Percentiles rank a stretch among this genome's conserved stretches.
phyloP scores from a whole-genome alignment of 306 rosid species.

The Castanopsis chinensis region DNA sequence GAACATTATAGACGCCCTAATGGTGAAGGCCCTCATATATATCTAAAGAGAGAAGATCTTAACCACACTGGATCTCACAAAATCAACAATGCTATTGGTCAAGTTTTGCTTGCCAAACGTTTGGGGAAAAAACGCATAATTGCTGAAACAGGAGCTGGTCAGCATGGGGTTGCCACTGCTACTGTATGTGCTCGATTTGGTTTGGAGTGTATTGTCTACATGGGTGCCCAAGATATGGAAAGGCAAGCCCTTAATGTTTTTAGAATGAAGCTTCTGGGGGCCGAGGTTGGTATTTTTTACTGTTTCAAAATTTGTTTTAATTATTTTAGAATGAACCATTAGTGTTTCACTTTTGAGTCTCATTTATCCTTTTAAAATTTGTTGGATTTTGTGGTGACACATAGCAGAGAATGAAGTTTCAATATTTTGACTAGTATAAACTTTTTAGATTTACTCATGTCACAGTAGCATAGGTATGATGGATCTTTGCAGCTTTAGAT shows the following conservation, averaged over 20 bases:
- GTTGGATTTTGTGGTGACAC: too few species aligned
- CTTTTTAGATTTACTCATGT: too few species aligned
- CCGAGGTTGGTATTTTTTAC: slow-evolving; percentile 60
- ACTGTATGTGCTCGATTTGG: slow-evolving; percentile 97
- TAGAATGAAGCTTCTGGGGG: slow-evolving; percentile 96
- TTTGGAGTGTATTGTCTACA: slow-evolving; percentile 77
- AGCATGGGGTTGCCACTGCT: slow-evolving; percentile 98
- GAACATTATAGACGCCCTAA: slow-evolving; percentile 73
- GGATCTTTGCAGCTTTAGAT: too few species aligned
- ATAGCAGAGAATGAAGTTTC: too few species aligned
- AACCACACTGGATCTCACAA: slow-evolving; percentile 99
- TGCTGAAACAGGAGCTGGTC: slow-evolving; percentile 99
- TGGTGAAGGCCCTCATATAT: slow-evolving; percentile 86
- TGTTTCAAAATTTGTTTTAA: slow-evolving; percentile 5
- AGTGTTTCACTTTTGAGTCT: background rate
- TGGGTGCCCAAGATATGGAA: slow-evolving; percentile 99
- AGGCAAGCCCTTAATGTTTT: slow-evolving; percentile 94
- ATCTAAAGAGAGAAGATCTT: slow-evolving; percentile 96
- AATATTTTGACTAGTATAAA: too few species aligned
- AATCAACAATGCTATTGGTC: slow-evolving; percentile 92
- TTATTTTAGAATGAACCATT: background rate
- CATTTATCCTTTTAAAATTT: too few species aligned
- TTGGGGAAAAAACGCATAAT: slow-evolving; percentile 86
- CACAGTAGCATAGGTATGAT: too few species aligned
- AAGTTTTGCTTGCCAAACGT: slow-evolving; percentile 86